Conservation (phyloP, 2,329 filamentous ascomycete species). For the Penicillium brevicompactum region DNA sequence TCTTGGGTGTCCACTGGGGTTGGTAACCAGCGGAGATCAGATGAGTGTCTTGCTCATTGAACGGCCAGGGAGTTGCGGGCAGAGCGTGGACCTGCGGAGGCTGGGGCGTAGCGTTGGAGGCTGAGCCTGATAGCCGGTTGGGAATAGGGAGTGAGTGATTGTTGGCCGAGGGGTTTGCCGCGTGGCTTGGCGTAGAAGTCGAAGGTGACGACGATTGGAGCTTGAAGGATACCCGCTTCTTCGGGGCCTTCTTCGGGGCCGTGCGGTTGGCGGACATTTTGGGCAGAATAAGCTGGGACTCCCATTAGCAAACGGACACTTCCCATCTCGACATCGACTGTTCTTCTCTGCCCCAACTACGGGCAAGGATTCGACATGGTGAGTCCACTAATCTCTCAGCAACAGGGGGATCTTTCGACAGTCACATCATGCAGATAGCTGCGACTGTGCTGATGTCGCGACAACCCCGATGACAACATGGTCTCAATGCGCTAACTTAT, state of each 20-base stretch:
- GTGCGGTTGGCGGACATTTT: slow-evolving; percentile 22
- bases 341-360: neutral
- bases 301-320: slow-evolving; percentile 2
- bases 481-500: slow-evolving; percentile 15
- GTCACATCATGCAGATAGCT: neutral
- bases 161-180: neutral
- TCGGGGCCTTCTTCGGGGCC: slow-evolving; percentile 15
- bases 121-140: neutral
- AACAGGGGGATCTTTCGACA: neutral
- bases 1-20: slow-evolving; percentile 20
- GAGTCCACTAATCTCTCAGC: slow-evolving; percentile 11
- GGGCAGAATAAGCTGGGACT: slow-evolving; percentile 22
- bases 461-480: neutral
- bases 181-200: neutral
- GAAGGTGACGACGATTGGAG: neutral
- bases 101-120: slow-evolving; percentile 1
- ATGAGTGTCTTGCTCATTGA: slow-evolving; percentile 23
- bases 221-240: slow-evolving; percentile 5
- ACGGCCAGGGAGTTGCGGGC: slow-evolving; percentile 24
- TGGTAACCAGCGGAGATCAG: slow-evolving; percentile 28
- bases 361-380: slow-evolving; percentile 28
- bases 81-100: slow-evolving; percentile 18
- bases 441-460: neutral
- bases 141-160: neutral
- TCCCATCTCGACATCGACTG: slow-evolving; percentile 6